Evolutionary conservation across 2,329 filamentous ascomycete species (phyloP).

Genomic region (Curvularia eragrostidis): DNA sequence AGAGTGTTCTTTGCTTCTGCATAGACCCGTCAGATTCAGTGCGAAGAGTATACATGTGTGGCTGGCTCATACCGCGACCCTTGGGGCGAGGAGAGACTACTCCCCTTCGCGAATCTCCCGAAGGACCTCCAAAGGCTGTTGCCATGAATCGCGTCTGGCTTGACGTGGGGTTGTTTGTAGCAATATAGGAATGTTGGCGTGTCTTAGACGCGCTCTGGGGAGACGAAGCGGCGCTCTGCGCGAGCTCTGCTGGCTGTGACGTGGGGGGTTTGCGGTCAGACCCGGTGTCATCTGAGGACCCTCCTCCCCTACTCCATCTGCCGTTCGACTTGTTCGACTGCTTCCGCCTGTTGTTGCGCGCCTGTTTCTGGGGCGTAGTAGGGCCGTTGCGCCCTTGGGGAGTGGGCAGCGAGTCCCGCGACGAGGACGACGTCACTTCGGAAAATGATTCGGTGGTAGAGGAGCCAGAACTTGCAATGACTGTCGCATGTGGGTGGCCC

Average conservation of each 20-base stretch:
- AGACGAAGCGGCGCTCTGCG: slow-evolving; percentile 24
- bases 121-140: slow-evolving; percentile 45
- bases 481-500: slow-evolving; percentile 38
- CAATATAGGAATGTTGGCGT: slow-evolving; percentile 23
- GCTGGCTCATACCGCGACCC: slow-evolving; percentile 49
- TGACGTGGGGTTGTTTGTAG: slow-evolving; percentile 23
- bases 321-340: slow-evolving; percentile 33
- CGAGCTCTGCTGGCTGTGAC: slow-evolving; percentile 27
- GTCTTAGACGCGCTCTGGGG: slow-evolving; percentile 29
- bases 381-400: slow-evolving; percentile 31
- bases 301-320: slow-evolving; percentile 42
- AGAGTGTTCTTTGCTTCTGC: slow-evolving; percentile 81
- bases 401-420: slow-evolving; percentile 38
- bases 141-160: slow-evolving; percentile 45
- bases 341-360: slow-evolving; percentile 35
- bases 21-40: slow-evolving; percentile 30
- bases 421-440: slow-evolving; percentile 43
- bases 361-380: slow-evolving; percentile 37
- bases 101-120: slow-evolving; percentile 51
- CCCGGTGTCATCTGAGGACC: slow-evolving; percentile 39
- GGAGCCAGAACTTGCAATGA: slow-evolving; percentile 34
- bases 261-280: slow-evolving; percentile 33
- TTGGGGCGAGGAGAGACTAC: slow-evolving; percentile 54
- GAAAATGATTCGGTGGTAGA: slow-evolving; percentile 33
- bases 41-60: slow-evolving; percentile 5